These are phyloP conservation scores for Calycina marina DNA, from an alignment of 2,329 filamentous ascomycete genomes.

Conservation along the genomic window DNA sequence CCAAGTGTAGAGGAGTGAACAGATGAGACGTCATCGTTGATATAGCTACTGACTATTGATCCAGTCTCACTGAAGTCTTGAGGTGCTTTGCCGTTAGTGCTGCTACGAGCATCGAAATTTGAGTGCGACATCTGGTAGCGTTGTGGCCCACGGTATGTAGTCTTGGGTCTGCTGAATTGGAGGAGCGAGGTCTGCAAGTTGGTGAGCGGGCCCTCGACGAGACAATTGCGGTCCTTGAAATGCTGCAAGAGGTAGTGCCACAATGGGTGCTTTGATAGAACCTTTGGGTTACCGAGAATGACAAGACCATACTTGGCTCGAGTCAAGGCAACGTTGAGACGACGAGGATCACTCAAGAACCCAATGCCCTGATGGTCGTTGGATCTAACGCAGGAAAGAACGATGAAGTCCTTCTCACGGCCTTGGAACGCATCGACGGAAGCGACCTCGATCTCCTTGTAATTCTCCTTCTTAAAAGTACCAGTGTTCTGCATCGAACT, in stretches of 20 bases:
- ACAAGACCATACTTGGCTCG: constrained; percentile 94
- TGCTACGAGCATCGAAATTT: constrained; percentile 23
- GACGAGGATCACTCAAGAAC: constrained; percentile 93
- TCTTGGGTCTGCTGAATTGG: constrained; percentile 89
- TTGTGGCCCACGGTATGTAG: constrained; percentile 79
- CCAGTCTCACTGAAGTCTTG: constrained; percentile 46
- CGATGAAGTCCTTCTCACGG: constrained; percentile 97
- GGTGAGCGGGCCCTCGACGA: constrained; percentile 87
- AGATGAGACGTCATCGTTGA: constrained; percentile 92
- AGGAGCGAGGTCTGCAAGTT: constrained; percentile 93
- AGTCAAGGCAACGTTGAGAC: constrained; percentile 92
- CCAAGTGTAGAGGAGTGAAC: constrained; percentile 86
- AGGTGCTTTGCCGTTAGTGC: constrained; percentile 20
- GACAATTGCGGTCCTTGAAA: constrained; percentile 92
- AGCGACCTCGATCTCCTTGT: constrained; percentile 97
- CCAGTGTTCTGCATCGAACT: constrained; percentile 98
- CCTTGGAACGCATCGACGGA: constrained; percentile 98
- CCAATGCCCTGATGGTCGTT: constrained; percentile 99
- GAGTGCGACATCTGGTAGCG: constrained; percentile 69
- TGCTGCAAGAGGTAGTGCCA: constrained; percentile 94
- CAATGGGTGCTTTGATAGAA: constrained; percentile 90
- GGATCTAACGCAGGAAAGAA: constrained; percentile 91
- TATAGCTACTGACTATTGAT: constrained; percentile 76
- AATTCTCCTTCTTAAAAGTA: constrained; percentile 94
- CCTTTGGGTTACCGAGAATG: constrained; percentile 94